These are phyloP conservation scores for Endoconidiophora laricicola DNA, from an alignment of 2,329 filamentous ascomycete genomes.

Conservation along the genomic window DNA sequence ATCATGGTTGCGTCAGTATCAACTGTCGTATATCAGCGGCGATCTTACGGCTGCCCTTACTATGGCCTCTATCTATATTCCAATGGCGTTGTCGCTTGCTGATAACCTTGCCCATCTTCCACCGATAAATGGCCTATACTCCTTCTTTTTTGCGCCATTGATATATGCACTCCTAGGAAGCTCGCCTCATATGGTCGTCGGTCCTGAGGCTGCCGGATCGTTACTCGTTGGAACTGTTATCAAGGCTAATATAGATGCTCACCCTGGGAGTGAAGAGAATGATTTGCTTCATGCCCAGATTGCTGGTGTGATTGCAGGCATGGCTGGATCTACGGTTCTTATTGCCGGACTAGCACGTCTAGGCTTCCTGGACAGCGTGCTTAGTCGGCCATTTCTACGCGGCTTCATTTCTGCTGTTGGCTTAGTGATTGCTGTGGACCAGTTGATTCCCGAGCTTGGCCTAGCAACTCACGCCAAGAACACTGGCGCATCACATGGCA, in stretches of 20 bases:
- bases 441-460: constrained; percentile 80
- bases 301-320: constrained; percentile 72
- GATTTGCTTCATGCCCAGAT: constrained; percentile 58
- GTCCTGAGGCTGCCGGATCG: constrained; percentile 85
- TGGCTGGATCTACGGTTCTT: constrained; percentile 80
- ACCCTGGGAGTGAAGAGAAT: constrained; percentile 46
- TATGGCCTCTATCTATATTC: constrained; percentile 97
- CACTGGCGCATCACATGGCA: constrained; percentile 58
- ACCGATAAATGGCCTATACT: constrained; percentile 84
- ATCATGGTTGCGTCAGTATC: constrained; percentile 82
- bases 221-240: constrained; percentile 79
- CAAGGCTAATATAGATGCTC: constrained; percentile 55
- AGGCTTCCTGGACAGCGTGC: constrained; percentile 84
- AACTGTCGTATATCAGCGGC: constrained; percentile 62
- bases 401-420: constrained; percentile 97
- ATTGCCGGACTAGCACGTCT: constrained; percentile 69
- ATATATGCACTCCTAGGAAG: constrained; percentile 84
- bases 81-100: constrained; percentile 87
- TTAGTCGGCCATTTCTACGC: constrained; percentile 79
- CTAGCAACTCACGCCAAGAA: constrained; percentile 49
- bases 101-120: constrained; percentile 85
- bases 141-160: constrained; percentile 82
- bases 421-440: constrained; percentile 89
- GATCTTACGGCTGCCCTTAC: constrained; percentile 80
- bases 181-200: constrained; percentile 83